Percentiles rank a stretch among this genome's conserved stretches.
phyloP scores from a whole-genome alignment of 768 basidiomycete species.

The Clathrus columnatus region DNA sequence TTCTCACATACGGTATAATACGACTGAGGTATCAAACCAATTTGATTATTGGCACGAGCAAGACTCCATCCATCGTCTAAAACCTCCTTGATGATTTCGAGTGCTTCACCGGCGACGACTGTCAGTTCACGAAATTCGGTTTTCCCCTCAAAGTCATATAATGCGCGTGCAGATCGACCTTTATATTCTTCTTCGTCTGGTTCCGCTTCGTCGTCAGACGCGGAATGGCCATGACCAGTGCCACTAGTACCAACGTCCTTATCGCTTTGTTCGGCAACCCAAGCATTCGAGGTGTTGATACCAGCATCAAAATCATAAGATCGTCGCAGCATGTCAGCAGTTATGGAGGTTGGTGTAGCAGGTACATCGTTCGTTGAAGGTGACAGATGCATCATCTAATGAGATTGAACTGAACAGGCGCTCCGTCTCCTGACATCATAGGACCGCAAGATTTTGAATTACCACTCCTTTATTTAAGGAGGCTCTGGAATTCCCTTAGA shows the following conservation, averaged over 20 bases:
- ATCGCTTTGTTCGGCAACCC: constrained; percentile 54
- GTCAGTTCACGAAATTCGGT: constrained; percentile 63
- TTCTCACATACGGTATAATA: constrained; percentile 58
- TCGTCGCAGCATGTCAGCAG: constrained; percentile 18
- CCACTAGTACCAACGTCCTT: constrained; percentile 22
- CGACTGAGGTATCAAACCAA: constrained; percentile 59
- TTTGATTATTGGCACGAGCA: constrained; percentile 47
- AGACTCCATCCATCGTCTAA: constrained; percentile 78
- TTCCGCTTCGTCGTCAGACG: constrained; percentile 43
- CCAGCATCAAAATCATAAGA: constrained; percentile 59
- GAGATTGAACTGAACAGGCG: neutral
- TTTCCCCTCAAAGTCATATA: constrained; percentile 71
- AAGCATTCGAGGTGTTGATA: constrained; percentile 68
- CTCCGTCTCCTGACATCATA: neutral
- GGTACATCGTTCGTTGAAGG: neutral
- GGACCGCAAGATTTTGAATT: neutral
- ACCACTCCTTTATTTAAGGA: no score
- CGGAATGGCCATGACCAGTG: constrained; percentile 24
- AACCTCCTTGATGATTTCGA: constrained; percentile 65
- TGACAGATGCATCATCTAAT: neutral
- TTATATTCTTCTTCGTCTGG: constrained; percentile 25
- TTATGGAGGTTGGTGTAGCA: constrained; percentile 11
- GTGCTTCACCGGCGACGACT: constrained; percentile 58
- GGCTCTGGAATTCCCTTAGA: neutral
- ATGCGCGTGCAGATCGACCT: constrained; percentile 50